Base-by-base conservation (phyloP, 257 asterid species). In the Apocynum venetum region DNA sequence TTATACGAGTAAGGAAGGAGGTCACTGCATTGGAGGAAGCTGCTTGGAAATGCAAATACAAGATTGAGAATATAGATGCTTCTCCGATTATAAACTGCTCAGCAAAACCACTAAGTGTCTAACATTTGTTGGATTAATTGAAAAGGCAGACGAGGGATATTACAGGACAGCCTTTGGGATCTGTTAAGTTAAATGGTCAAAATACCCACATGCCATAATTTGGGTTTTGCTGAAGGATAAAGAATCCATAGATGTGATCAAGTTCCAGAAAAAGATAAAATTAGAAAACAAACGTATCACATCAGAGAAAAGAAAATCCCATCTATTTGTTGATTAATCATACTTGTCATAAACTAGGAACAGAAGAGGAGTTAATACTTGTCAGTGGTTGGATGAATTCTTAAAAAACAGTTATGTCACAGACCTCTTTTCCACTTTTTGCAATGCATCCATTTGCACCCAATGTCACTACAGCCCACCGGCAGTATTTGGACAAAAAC, bases 391-490 rank as follows among this genome's bases (percentile, higher is more conserved):
- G 17, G 31, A 53, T 19, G 47, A 19, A 61, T 14, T 55, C 46
- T 56, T 77, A 17, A 46, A 3, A 46, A 55, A 64, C 31, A 44
- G 10, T 25, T 17, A 46, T 44, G 55, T 65, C 35, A 71, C 87
- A 9, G 0, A 94, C 98, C 95, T 93, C 98, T 82, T 89, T 86
- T 73, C 91, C 88, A 31, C 88, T 89, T 85, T 89, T 91, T 19
- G 98, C 98, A 51, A 96, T 89, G 93, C 99, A 89, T 52, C 99
- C 99, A 73, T 88, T 96, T 61, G 93, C 75, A 17, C 94, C 97
- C 80, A 93, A 81, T 67, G 98, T 96, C 74, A 96, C 97, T 67
- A 96, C 98, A 59, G 99, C 94, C 98, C 98, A 96, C 78, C 78
- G 85, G 82, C 99, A 93, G 85, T 90, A 87, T 80, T 89, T 84